Evolutionary conservation across 73 alveolate species (phyloP), one percentile per base, ranked within the genome.

Genomic region (Breviolum minutum): DNA sequence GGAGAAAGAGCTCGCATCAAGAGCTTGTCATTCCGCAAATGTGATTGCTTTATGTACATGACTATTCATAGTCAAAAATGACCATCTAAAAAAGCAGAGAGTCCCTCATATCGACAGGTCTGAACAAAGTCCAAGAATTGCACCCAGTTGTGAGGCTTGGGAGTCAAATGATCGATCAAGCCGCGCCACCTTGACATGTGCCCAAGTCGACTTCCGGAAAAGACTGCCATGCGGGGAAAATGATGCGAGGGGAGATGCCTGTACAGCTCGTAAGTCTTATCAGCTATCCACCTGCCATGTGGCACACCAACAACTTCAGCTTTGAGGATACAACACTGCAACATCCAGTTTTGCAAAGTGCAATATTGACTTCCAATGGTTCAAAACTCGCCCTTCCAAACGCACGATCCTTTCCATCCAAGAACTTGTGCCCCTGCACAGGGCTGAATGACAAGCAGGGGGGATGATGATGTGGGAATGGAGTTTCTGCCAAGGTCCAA

Each of bases 91-190:
- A 40, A 40, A 40, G 54, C 54, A 40, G 54, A 40, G 3, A 40
- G 54, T 40, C 54, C 3, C 54, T 40, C 54, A 40, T 40, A 40
- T 40, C 54, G 54, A 40, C 54, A 40, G 54, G 54, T 40, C 3
- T 40, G 54, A 40, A 40, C 54, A 40, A 40, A 77, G 16, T 30
- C 61, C 88, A 20, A 80, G 88, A 27, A 63, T 80, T 48, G 17
- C 64, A 32, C 99, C 99, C 99, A 94, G 48, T 77, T 94, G 99
- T 94, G 99, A 32, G 99, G 99, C 61, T 80, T 87, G 61, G 93
- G 94, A 22, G 99, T 94, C 83, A 94, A 66, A 22, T 94, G 94
- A 68, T 94, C 99, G n/a, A 94, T 94, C 62, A 94, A 32, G 85
- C 99, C 99, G 8, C 94, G 93, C 99, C 99, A 94, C 85, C 98